Base-by-base conservation (phyloP, 768 basidiomycete genomes). In the Filobasidium wieringae region DNA sequence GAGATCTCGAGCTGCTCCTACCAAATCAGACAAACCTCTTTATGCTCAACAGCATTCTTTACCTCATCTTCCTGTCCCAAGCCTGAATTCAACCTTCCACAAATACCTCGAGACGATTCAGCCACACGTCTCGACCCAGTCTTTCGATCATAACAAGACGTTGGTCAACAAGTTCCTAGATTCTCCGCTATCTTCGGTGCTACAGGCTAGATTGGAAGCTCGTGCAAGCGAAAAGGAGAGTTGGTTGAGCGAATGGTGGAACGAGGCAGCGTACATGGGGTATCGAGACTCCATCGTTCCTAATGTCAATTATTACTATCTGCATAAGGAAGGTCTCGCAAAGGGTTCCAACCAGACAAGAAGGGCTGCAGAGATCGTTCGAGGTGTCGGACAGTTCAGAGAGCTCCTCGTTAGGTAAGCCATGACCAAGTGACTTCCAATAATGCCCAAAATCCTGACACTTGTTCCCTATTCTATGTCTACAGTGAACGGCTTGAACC, bases 221-320 rank as follows among this genome's bases (percentile, higher is more conserved):
- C 81, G 91, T 1, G 89, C 90, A 17, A 59, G 81, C 26, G 69
- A 63, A 15, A 80, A 76, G 43, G 77, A 79, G 34, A 91, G 80
- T 77, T 99, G 95, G 95, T 79, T 99, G n/a, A 80, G 81, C 47
- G 89, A 93, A 52, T 99, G 95, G 95, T 99, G 93, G 93, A 92
- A 97, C 74, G 88, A 95, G 33, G 81, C 73, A 4, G 92, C 92
- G 0, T 96, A 95, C 68, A 78, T 91, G 65, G 79, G 82, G 4
- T 96, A 91, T 70, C 77, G 91, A 53, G 92, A 93, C 66, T 84
- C 91, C 1, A 87, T 95, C 49, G 85, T 92, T 30, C 86, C 92
- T 14, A 86, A 83, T 63, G 89, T 92, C 66, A 89, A 85, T 79
- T 99, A 99, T 77, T 97, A 86, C 77, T 99, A 88, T 72, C 80